A percentile compares a stretch with the other conserved stretches of the same genome.
Conservation (phyloP, 371 early-diverging fungal genomes). For the Mucor saturninus region DNA sequence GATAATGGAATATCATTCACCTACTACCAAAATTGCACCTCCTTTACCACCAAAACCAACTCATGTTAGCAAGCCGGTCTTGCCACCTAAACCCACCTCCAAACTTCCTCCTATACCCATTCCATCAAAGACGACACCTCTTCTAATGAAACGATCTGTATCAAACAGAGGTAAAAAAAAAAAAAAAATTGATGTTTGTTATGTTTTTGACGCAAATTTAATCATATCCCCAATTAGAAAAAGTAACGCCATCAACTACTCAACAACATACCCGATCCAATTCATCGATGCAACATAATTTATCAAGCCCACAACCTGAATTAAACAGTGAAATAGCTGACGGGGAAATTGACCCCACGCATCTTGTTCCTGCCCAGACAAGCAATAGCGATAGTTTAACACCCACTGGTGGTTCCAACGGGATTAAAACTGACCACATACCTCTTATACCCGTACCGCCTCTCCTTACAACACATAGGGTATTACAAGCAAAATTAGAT, state of each 20-base stretch:
- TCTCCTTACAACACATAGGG: constrained; percentile 56
- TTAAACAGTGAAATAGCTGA: constrained; percentile 31
- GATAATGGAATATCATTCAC: constrained; percentile 29
- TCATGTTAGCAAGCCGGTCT: constrained; percentile 32
- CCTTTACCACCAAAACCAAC: constrained; percentile 33
- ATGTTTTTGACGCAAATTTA: background rate
- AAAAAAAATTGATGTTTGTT: background rate
- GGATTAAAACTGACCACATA: constrained; percentile 39
- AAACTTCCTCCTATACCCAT: constrained; percentile 12
- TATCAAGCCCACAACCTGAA: background rate
- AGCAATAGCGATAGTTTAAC: constrained; percentile 49
- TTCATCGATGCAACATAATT: background rate
- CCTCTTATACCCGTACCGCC: constrained; percentile 64
- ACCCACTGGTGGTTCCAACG: constrained; percentile 17
- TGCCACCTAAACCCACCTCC: constrained; percentile 31
- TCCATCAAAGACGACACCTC: background rate
- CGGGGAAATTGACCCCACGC: constrained; percentile 45
- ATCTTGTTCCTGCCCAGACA: constrained; percentile 54
- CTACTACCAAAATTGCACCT: constrained; percentile 17
- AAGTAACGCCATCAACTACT: background rate
- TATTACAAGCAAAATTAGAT: constrained; percentile 46
- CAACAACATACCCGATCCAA: constrained; percentile 24
- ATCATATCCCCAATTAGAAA: background rate
- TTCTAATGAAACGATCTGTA: constrained; percentile 12
- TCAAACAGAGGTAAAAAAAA: constrained; percentile 3